A percentile compares a stretch with the other conserved stretches of the same genome.
phyloP scores from a whole-genome alignment of 306 rosid species.

The Hippophae rhamnoides region DNA sequence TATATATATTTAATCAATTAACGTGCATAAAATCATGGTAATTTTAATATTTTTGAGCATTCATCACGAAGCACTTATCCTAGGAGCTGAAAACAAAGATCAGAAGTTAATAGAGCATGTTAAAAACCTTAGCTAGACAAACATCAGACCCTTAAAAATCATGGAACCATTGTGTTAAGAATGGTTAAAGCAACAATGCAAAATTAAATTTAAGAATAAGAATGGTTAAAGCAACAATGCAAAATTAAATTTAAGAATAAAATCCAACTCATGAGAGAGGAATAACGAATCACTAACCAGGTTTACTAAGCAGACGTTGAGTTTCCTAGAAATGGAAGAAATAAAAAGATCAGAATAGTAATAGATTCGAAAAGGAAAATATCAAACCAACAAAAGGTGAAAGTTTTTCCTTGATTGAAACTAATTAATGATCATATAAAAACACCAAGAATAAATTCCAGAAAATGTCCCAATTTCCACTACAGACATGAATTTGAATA shows the following conservation, averaged over 20 bases:
- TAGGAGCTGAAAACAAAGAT: slow-evolving; percentile 64
- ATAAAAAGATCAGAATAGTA: slow-evolving; percentile 3
- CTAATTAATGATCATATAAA: too few species aligned
- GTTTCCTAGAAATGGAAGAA: slow-evolving; percentile 65
- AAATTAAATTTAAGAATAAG: too few species aligned
- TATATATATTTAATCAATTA: too few species aligned
- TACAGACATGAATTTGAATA: too few species aligned
- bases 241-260: slow-evolving; percentile 12
- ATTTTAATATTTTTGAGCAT: too few species aligned
- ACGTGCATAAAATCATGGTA: too few species aligned
- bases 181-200: too few species aligned
- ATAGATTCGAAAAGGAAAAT: slow-evolving; percentile 3
- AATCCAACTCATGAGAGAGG: not conserved
- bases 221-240: not conserved
- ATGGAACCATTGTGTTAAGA: not conserved
- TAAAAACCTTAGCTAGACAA: slow-evolving; percentile 4
- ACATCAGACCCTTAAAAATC: not conserved
- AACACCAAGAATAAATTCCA: too few species aligned
- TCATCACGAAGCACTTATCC: slow-evolving; percentile 99
- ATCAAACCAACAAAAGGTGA: not conserved
- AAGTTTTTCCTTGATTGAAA: not conserved
- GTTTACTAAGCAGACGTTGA: slow-evolving; percentile 96
- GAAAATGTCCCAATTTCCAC: too few species aligned
- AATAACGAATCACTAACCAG: slow-evolving; percentile 42
- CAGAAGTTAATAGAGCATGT: slow-evolving; percentile 17